A percentile compares a stretch with the other conserved stretches of the same genome.
Evolutionary conservation across 2,329 filamentous ascomycete genomes (phyloP).

Genomic region (Nemania sp.): DNA sequence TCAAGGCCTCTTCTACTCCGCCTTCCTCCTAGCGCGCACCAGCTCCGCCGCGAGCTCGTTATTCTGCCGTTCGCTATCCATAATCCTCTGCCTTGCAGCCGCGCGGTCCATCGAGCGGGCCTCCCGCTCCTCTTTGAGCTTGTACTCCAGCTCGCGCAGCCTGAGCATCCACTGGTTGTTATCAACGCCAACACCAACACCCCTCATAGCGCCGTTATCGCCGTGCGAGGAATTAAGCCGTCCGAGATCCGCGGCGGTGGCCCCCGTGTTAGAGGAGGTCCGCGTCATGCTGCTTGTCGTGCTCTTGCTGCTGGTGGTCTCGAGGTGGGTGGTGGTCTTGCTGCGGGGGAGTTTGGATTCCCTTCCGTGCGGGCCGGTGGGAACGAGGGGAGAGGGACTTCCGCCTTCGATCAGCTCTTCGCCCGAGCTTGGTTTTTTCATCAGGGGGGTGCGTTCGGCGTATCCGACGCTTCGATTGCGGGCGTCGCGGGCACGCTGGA

Average conservation of each 20-base stretch:
- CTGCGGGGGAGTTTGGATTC: slow-evolving; percentile 50
- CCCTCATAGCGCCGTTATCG: slow-evolving; percentile 41
- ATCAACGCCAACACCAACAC: slow-evolving; percentile 60
- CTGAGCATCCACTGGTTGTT: slow-evolving; percentile 88
- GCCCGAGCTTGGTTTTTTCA: slow-evolving; percentile 55
- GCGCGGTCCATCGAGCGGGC: slow-evolving; percentile 85
- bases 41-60: slow-evolving; percentile 50
- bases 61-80: slow-evolving; percentile 51
- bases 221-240: slow-evolving; percentile 43
- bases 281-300: slow-evolving; percentile 46
- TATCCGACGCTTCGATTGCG: slow-evolving; percentile 57
- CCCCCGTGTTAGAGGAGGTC: slow-evolving; percentile 45
- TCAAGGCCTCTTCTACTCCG: slow-evolving; percentile 43
- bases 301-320: slow-evolving; percentile 45
- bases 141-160: slow-evolving; percentile 86
- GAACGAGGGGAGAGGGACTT: slow-evolving; percentile 66
- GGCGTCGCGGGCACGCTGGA: slow-evolving; percentile 73
- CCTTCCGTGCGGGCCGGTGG: slow-evolving; percentile 60
- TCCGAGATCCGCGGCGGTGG: slow-evolving; percentile 38
- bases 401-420: slow-evolving; percentile 53
- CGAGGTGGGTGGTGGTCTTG: slow-evolving; percentile 56
- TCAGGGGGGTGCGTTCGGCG: slow-evolving; percentile 50
- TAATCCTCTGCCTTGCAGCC: slow-evolving; percentile 79
- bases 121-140: slow-evolving; percentile 91
- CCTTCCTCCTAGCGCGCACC: slow-evolving; percentile 46